Evolutionary conservation across 1,284 basidiomycete genomes (phyloP).

Genomic region (Moesziomyces parantarcticus): DNA sequence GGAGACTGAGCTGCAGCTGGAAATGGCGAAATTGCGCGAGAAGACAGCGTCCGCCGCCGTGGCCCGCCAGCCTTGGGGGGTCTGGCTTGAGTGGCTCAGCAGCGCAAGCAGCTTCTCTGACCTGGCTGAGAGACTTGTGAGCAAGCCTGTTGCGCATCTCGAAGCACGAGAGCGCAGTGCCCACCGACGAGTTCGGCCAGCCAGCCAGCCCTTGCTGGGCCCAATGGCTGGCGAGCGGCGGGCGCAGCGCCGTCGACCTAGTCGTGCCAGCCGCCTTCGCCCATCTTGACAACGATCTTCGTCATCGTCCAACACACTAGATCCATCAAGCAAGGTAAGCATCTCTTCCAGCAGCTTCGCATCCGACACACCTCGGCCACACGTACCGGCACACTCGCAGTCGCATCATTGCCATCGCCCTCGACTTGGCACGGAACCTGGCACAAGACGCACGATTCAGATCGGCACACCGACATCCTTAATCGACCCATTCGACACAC

Average conservation of each 20-base stretch:
- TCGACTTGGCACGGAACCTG: conserved; percentile 1
- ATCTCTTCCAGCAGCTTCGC: conserved; percentile 11
- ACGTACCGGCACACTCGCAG: conserved; percentile 5
- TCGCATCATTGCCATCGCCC: background rate
- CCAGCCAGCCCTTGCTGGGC: conserved; percentile 2
- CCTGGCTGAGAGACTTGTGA: conserved; percentile 23
- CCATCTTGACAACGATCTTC: conserved; percentile 43
- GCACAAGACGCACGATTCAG: too few species aligned
- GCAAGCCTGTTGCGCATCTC: conserved; percentile 5
- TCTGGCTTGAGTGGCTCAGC: conserved; percentile 3
- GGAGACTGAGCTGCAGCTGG: background rate
- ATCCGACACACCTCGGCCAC: conserved; percentile 5
- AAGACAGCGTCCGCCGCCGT: conserved; percentile 2
- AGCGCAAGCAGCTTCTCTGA: background rate
- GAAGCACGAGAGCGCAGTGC: conserved; percentile 12
- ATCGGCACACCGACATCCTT: background rate
- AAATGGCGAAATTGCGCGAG: background rate
- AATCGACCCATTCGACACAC: too few species aligned
- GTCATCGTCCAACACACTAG: conserved; percentile 50
- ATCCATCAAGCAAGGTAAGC: conserved; percentile 53
- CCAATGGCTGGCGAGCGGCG: background rate
- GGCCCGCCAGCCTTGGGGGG: background rate
- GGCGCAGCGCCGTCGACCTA: conserved; percentile 6
- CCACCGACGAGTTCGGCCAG: too few species aligned
- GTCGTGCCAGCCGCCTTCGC: conserved; percentile 13